Evolutionary conservation across 179 eudicot species (phyloP), one percentile per base, ranked within the genome.

Genomic region (Beta corolliflora): DNA sequence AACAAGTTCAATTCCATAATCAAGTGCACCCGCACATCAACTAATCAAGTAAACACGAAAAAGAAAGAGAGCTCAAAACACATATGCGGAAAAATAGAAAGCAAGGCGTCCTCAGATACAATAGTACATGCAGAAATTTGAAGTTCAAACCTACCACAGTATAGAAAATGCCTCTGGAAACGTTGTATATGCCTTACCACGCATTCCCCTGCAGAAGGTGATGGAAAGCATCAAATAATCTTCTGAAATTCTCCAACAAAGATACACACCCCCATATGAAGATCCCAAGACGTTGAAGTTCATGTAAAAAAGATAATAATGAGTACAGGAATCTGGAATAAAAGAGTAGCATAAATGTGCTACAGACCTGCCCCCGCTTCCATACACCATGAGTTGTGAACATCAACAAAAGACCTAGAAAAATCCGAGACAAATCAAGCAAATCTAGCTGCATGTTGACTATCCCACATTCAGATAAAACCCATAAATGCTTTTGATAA

Each of bases 141-240:
- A 71, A 46, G 31, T 8, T 56, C 56, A 29, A 29, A 29, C 31
- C 97, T 96, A 98, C 91, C 94, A 98, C 86, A 96, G 89, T 74
- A 93, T 91, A 50, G 97, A 84, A 29, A 29, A 29, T 29, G 31
- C 31, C 31, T 29, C 31, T 29, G 31, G 31, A 29, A 29, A 29
- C 2, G 90, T 79, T 67, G 94, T 87, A 83, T 91, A 94, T 16
- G 99, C 97, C 86, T 96, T 98, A 80, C 91, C 89, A 71, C 94
- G 97, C 98, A 94, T 89, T 85, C 99, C 99, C 99, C 2, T 96
- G 86, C 8, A 78, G 67, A 81, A 69, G 75, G 18, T 64, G n/a
- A 31, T 52, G 60, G 53, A 54, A 25, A 61, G 21, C 52, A 75
- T 10, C 45, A 66, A 77, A 77, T 9, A 64, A 52, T 67, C 60